phyloP scores from a whole-genome alignment of 805 yeast species.

The Candida silvicultrix region DNA sequence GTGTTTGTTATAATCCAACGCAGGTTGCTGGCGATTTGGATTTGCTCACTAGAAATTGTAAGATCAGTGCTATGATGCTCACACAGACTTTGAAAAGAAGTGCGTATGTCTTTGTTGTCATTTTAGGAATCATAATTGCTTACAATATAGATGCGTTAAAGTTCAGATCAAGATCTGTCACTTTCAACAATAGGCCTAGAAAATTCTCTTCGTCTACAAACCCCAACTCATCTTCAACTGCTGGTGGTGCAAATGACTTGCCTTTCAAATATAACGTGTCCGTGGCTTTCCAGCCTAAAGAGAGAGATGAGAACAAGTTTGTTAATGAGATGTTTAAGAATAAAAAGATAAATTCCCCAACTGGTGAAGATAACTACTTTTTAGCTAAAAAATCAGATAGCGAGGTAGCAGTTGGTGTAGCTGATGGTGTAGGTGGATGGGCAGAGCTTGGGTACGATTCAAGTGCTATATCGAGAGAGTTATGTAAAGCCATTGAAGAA shows the following conservation, averaged over 20 bases:
- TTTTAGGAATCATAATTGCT: constrained; percentile 15
- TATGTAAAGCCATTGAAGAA: constrained; percentile 52
- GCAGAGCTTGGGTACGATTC: constrained; percentile 87
- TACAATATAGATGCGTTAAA: constrained; percentile 11
- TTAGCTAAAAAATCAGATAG: constrained; percentile 30
- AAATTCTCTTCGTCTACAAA: constrained; percentile 11
- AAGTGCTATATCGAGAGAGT: constrained; percentile 75
- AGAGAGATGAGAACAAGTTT: constrained; percentile 47
- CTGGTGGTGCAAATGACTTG: constrained; percentile 9
- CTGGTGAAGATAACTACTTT: constrained; percentile 76
- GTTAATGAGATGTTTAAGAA: constrained; percentile 21
- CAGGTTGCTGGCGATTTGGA: too few relatives aligned
- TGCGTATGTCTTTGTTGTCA: constrained; percentile 15
- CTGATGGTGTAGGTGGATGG: constrained; percentile 99
- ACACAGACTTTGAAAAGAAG: constrained; percentile 15
- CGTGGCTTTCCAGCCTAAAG: constrained; percentile 72
- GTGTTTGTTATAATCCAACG: too few relatives aligned
- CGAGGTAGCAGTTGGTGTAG: constrained; percentile 61
- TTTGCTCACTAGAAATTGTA: too few relatives aligned
- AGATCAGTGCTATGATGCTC: constrained; percentile 11
- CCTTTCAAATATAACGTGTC: constrained; percentile 45
- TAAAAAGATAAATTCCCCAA: constrained; percentile 42
- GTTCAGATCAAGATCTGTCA: not conserved
- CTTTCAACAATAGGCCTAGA: not conserved
- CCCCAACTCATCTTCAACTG: constrained; percentile 10